Conservation (phyloP, 371 early-diverging fungal species). For the Massospora cicadina region DNA sequence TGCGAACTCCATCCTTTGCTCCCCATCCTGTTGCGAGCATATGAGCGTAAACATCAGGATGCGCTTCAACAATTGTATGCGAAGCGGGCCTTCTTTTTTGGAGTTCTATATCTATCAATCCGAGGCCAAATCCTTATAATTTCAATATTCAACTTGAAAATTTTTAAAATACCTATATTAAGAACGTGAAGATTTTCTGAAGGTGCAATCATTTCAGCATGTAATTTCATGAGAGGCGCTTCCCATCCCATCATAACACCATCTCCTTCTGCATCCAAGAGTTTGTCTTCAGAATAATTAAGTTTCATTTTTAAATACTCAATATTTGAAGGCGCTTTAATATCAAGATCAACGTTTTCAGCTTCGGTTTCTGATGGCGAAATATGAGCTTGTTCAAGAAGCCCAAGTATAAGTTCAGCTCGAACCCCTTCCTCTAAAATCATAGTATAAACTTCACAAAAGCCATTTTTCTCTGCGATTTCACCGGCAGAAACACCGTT, state of each 20-base stretch:
- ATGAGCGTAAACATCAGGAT: conserved; percentile 82
- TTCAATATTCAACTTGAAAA: conserved; percentile 37
- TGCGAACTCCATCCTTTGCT: conserved; percentile 59
- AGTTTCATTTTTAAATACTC: conserved; percentile 58
- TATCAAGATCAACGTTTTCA: conserved; percentile 22
- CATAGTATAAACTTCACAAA: conserved; percentile 36
- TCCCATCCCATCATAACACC: conserved; percentile 99
- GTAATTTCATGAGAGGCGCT: conserved; percentile 75
- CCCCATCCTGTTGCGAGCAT: conserved; percentile 77
- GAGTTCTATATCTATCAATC: conserved; percentile 67
- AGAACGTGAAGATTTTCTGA: conserved; percentile 42
- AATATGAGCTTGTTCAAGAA: conserved; percentile 20
- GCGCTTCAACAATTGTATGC: conserved; percentile 93
- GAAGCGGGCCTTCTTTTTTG: conserved; percentile 46
- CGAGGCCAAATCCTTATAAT: conserved; percentile 84
- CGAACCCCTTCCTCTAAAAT: conserved; percentile 71
- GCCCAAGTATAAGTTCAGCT: conserved; percentile 49
- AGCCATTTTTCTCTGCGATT: conserved; percentile 34
- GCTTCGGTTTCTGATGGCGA: conserved; percentile 20
- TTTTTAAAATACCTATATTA: conserved; percentile 30
- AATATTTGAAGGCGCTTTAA: conserved; percentile 31
- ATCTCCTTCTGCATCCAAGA: conserved; percentile 73
- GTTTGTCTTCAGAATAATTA: conserved; percentile 43
- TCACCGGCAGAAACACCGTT: conserved; percentile 47
- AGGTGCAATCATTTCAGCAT: conserved; percentile 64